Percentiles rank a stretch among this genome's conserved stretches.
Conservation (phyloP, 2,329 filamentous ascomycete genomes). For the Xylariaceae sp. region DNA sequence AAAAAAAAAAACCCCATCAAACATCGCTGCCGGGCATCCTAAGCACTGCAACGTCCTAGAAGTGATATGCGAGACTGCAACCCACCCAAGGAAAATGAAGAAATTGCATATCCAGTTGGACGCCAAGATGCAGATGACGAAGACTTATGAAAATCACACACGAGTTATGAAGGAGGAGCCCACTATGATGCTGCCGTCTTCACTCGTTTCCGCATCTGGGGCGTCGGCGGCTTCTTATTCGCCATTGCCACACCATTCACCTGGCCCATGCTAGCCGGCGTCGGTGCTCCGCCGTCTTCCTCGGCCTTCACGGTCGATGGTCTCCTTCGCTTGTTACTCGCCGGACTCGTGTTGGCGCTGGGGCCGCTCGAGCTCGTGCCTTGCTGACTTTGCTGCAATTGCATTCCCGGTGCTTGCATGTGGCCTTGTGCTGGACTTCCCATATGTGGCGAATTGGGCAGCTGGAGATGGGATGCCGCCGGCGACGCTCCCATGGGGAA, state of each 20-base stretch:
- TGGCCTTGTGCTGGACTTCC: slow-evolving; percentile 59
- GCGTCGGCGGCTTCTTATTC: slow-evolving; percentile 54
- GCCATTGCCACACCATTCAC: slow-evolving; percentile 47
- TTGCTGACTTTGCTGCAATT: slow-evolving; percentile 64
- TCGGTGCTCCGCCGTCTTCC: slow-evolving; percentile 50
- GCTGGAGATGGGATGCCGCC: slow-evolving; percentile 54
- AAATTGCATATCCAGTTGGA: slow-evolving; percentile 25
- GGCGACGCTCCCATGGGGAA: slow-evolving; percentile 59
- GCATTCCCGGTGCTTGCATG: slow-evolving; percentile 64
- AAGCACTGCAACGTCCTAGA: no score
- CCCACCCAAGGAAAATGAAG: slow-evolving; percentile 12
- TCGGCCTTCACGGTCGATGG: slow-evolving; percentile 56
- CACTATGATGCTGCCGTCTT: slow-evolving; percentile 41
- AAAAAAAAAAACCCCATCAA: no score
- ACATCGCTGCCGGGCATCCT: no score
- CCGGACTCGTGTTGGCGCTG: slow-evolving; percentile 63
- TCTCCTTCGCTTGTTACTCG: slow-evolving; percentile 56
- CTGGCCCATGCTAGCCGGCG: slow-evolving; percentile 42
- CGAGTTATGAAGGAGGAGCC: not conserved
- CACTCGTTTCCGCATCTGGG: slow-evolving; percentile 51
- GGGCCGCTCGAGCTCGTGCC: slow-evolving; percentile 63
- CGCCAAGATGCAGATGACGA: slow-evolving; percentile 24
- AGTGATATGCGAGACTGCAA: no score
- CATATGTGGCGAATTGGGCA: slow-evolving; percentile 59
- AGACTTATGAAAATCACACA: slow-evolving; percentile 9